Conservation (phyloP, 176 grass and related monocot species). For the Bonia amplexicaulis region DNA sequence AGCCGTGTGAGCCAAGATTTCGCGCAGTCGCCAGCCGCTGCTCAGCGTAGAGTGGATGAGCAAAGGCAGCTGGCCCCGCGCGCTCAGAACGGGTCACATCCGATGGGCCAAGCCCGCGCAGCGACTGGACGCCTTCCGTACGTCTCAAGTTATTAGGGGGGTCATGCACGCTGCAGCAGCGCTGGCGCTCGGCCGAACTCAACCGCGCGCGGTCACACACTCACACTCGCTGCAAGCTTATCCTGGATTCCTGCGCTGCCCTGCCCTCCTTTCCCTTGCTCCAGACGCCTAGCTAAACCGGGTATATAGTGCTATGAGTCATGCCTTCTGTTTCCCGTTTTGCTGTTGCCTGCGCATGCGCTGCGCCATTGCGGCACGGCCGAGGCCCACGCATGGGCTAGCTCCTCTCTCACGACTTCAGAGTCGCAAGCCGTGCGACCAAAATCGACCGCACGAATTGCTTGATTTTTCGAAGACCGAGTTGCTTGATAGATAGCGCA, state of each 20-base stretch:
- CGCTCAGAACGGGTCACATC: background rate
- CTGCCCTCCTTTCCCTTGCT: background rate
- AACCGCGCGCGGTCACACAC: background rate
- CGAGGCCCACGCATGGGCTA: no score
- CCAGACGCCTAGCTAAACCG: conserved; percentile 6
- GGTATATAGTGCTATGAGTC: no score
- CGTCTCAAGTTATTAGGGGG: background rate
- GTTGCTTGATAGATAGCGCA: no score
- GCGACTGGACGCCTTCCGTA: conserved; percentile 24
- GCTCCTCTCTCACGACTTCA: background rate
- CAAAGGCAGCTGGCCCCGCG: background rate
- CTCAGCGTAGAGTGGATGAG: no score
- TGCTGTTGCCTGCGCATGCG: background rate
- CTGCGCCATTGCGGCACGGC: no score
- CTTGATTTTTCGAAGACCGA: no score
- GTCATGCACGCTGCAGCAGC: background rate
- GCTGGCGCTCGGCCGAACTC: background rate
- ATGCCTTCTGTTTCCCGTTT: no score
- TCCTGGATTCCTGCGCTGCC: background rate
- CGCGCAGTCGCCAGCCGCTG: no score
- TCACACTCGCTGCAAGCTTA: conserved; percentile 14
- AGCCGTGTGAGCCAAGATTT: no score
- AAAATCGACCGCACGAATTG: no score
- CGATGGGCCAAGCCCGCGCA: conserved; percentile 25
- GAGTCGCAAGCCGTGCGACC: no score